Evolutionary conservation across 176 grass and related monocot species (phyloP).

Genomic region (Oryza glaberrima): DNA sequence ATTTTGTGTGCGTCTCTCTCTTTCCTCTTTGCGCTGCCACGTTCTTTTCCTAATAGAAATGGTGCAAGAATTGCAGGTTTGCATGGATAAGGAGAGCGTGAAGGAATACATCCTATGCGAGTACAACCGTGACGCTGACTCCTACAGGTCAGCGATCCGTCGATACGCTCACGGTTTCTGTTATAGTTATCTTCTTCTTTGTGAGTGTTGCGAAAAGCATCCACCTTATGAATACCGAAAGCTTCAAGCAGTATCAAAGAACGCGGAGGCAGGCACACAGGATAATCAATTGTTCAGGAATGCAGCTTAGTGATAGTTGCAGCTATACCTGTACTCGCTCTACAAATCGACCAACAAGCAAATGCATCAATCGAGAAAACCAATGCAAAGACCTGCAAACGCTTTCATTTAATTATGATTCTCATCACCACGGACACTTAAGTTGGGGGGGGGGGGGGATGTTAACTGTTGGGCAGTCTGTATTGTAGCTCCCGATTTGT

Average conservation of each 20-base stretch:
- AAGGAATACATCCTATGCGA: slow-evolving; percentile 97
- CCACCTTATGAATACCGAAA: neutral
- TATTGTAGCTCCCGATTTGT: neutral
- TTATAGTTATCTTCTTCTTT: slow-evolving; percentile 24
- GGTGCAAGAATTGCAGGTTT: slow-evolving; percentile 56
- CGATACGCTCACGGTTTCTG: neutral
- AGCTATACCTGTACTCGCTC: neutral
- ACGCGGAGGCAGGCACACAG: neutral
- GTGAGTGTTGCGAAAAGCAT: neutral
- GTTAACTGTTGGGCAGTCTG: neutral
- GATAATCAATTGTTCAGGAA: neutral
- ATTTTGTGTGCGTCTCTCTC: neutral
- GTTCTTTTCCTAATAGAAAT: slow-evolving; percentile 7
- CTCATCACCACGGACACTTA: neutral
- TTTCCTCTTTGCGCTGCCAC: neutral
- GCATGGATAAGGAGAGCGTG: slow-evolving; percentile 71
- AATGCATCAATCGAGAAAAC: slow-evolving; percentile 32
- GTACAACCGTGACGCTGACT: slow-evolving; percentile 95
- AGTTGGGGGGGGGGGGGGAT: neutral
- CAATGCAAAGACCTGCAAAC: neutral
- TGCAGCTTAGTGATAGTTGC: neutral
- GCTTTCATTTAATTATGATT: slow-evolving; percentile 13
- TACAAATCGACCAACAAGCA: neutral
- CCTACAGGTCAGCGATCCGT: slow-evolving; percentile 68
- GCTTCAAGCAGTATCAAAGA: neutral